Conservation (phyloP, 495 filamentous ascomycete genomes). For the Alectoria sarmentosa region DNA sequence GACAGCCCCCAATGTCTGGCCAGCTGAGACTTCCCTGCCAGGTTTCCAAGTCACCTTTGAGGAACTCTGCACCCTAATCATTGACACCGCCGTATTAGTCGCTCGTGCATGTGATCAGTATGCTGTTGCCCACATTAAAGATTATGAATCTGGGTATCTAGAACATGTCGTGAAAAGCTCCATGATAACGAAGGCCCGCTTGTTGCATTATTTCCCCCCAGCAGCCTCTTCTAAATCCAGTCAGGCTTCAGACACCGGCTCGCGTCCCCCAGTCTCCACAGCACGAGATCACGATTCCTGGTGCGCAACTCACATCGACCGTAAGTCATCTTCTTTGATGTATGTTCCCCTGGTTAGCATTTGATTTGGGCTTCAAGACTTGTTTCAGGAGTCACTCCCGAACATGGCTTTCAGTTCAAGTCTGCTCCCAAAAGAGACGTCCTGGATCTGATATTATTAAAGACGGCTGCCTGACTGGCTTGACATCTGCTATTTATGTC, state of each 20-base stretch:
- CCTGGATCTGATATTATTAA: conserved; percentile 28
- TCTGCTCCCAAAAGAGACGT: neutral
- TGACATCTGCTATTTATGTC: conserved; percentile 94
- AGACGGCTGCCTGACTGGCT: conserved; percentile 81
- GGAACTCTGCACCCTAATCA: conserved; percentile 73
- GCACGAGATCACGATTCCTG: conserved; percentile 72
- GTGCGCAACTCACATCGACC: conserved; percentile 89
- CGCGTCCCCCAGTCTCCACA: conserved; percentile 24
- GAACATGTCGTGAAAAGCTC: conserved; percentile 80
- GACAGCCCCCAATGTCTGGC: conserved; percentile 80
- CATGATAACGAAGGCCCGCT: conserved; percentile 81
- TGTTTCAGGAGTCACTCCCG: neutral
- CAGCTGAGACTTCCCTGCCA: conserved; percentile 53
- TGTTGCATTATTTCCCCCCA: conserved; percentile 88
- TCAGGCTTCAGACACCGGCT: conserved; percentile 13
- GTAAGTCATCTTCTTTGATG: neutral
- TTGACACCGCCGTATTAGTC: conserved; percentile 81
- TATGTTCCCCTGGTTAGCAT: neutral
- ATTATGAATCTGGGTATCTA: conserved; percentile 69
- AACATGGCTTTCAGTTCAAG: neutral
- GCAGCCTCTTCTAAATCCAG: conserved; percentile 21
- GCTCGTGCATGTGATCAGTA: conserved; percentile 82
- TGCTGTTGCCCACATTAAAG: conserved; percentile 66
- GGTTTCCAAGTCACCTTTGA: conserved; percentile 67
- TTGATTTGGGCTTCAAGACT: neutral